Evolutionary conservation across 2,329 filamentous ascomycete species (phyloP).

Genomic region (Massarina eburnea): DNA sequence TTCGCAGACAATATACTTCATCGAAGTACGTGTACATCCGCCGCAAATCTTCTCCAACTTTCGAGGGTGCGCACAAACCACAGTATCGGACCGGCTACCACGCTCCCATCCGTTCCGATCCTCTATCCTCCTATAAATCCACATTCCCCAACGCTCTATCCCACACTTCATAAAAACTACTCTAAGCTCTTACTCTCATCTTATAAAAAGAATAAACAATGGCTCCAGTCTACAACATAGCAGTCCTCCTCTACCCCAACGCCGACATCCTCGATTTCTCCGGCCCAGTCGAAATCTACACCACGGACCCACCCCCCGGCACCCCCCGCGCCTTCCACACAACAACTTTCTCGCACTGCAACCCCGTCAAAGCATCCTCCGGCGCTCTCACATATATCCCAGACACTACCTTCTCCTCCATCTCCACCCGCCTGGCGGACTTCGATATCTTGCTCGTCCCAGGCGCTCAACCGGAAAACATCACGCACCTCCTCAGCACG

Average conservation of each 20-base stretch:
- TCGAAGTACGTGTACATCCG: background rate
- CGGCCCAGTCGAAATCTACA: conserved; percentile 43
- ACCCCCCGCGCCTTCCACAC: conserved; percentile 32
- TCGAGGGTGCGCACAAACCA: too few species aligned
- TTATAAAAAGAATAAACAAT: too few species aligned
- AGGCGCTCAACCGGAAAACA: conserved; percentile 29
- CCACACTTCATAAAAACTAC: background rate
- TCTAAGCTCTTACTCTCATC: background rate
- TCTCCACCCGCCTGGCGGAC: conserved; percentile 25
- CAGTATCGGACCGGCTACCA: too few species aligned
- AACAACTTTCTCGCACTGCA: conserved; percentile 36
- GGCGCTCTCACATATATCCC: conserved; percentile 33
- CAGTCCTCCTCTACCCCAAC: conserved; percentile 40
- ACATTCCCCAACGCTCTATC: background rate
- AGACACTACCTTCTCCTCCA: conserved; percentile 32
- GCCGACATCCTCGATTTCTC: conserved; percentile 47
- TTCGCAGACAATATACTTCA: background rate
- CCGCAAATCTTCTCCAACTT: too few species aligned
- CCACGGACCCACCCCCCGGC: conserved; percentile 27
- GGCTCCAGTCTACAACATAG: conserved; percentile 39
- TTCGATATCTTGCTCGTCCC: conserved; percentile 47
- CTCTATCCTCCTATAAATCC: too few species aligned
- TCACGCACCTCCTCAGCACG: conserved; percentile 26
- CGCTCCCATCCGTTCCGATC: background rate
- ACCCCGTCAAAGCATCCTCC: conserved; percentile 22